These are phyloP conservation scores for Raddia guianensis DNA, from an alignment of 176 grass and related monocot species.

Conservation along the genomic window DNA sequence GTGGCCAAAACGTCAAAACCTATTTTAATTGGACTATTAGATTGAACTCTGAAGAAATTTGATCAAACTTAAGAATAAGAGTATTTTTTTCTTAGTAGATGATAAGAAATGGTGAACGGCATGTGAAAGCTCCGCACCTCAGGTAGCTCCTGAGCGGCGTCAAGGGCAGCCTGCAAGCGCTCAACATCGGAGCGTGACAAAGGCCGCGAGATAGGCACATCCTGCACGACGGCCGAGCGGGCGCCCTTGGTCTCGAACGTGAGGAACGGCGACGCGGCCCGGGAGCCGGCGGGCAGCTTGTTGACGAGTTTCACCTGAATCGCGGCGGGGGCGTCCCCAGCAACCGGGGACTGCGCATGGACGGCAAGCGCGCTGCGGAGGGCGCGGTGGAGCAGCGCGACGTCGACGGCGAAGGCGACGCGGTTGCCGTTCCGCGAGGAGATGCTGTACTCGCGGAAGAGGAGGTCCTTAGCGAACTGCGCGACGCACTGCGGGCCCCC, in stretches of 20 bases:
- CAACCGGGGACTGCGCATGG: constrained; percentile 66
- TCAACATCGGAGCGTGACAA: constrained; percentile 72
- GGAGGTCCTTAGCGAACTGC: constrained; percentile 84
- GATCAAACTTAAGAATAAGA: background rate
- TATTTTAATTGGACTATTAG: background rate
- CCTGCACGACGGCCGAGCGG: constrained; percentile 88
- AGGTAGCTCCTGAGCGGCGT: constrained; percentile 83
- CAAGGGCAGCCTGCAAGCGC: constrained; percentile 69
- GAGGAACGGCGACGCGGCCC: constrained; percentile 65
- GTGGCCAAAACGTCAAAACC: background rate
- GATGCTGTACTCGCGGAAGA: constrained; percentile 90
- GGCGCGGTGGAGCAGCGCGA: constrained; percentile 81
- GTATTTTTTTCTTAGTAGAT: background rate
- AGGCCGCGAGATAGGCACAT: constrained; percentile 90
- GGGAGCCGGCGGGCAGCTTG: constrained; percentile 73
- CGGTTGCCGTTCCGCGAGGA: constrained; percentile 72
- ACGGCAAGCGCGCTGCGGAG: constrained; percentile 83
- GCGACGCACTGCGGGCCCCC: constrained; percentile 82
- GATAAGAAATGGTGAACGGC: background rate
- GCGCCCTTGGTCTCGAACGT: constrained; percentile 93
- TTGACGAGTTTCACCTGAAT: constrained; percentile 94
- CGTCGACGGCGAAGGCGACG: constrained; percentile 78
- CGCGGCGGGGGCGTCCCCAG: constrained; percentile 50
- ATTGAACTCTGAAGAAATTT: background rate
- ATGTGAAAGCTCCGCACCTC: constrained; percentile 48